Percentiles rank a stretch among this genome's conserved stretches.
Evolutionary conservation across 495 filamentous ascomycete species (phyloP).

Genomic region (Rusavskia elegans): DNA sequence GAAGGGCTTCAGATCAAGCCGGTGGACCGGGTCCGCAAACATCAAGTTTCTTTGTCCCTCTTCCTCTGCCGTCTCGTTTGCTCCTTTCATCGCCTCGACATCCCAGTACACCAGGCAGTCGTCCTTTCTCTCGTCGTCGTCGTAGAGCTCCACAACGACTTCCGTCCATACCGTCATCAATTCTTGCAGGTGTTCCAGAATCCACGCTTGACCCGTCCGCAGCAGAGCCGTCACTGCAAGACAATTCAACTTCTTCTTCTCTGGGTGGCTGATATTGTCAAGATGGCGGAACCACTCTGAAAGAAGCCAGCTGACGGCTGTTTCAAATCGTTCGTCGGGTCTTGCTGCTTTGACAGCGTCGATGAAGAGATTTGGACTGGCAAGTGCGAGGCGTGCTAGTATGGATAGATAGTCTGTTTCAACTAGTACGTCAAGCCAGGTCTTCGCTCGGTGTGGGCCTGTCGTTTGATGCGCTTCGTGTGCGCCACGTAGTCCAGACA

Average conservation of each 20-base stretch:
- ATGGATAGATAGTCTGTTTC: constrained; percentile 73
- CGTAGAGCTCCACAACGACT: constrained; percentile 40
- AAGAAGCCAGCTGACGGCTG: constrained; percentile 54
- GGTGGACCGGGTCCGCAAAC: constrained; percentile 52
- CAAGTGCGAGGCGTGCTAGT: constrained; percentile 63
- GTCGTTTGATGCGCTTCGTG: constrained; percentile 60
- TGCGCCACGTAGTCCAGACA: constrained; percentile 54
- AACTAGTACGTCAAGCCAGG: constrained; percentile 47
- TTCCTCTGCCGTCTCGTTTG: constrained; percentile 49
- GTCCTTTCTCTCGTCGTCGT: constrained; percentile 24
- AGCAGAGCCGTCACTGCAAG: constrained; percentile 65
- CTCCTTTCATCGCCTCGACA: constrained; percentile 10
- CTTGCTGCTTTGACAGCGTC: constrained; percentile 31
- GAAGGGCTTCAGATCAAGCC: constrained; percentile 51
- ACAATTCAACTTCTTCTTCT: constrained; percentile 63
- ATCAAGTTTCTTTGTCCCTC: constrained; percentile 35
- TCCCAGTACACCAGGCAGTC: constrained; percentile 40
- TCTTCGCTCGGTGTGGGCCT: constrained; percentile 50
- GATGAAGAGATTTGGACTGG: constrained; percentile 48
- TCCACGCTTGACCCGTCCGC: constrained; percentile 35
- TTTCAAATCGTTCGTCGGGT: constrained; percentile 26
- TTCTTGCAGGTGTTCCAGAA: constrained; percentile 43
- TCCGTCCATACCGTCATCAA: constrained; percentile 57
- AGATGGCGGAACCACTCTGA: constrained; percentile 81
- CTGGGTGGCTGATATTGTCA: constrained; percentile 60